These are phyloP conservation scores for Trichomonas tenax DNA, from an alignment of 208 protist species.

Conservation along the genomic window DNA sequence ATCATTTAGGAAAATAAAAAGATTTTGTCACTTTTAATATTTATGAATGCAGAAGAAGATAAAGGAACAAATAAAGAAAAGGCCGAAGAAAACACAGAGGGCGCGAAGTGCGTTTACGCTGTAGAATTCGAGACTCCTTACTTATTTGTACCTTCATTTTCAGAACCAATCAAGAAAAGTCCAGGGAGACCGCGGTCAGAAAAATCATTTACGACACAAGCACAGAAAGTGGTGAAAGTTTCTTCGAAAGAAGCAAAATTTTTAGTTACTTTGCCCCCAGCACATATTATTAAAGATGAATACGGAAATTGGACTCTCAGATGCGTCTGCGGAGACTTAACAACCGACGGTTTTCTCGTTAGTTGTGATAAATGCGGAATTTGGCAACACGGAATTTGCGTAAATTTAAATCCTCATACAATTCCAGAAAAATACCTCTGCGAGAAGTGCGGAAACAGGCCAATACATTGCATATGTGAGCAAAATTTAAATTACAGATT, in stretches of 20 bases:
- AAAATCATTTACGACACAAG: not conserved
- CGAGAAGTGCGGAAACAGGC: not conserved
- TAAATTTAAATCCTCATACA: not conserved
- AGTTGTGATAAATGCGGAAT: conserved; percentile 18
- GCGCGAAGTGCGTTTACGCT: not conserved
- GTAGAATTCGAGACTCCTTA: not conserved
- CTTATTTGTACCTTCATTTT: not conserved
- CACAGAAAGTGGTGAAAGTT: not conserved
- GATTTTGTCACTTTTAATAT: not conserved
- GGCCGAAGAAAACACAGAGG: not conserved
- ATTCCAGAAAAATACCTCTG: conserved; percentile 1
- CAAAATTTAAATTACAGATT: conserved; percentile 8
- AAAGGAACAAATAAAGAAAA: not conserved
- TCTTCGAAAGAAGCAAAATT: not conserved
- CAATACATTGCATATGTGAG: not conserved
- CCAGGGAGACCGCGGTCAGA: not conserved
- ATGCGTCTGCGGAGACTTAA: not conserved
- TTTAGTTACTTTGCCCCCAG: not conserved
- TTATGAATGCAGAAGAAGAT: not conserved
- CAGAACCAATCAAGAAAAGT: not conserved
- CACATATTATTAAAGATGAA: not conserved
- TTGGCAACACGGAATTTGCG: conserved; percentile 4
- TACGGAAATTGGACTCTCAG: not conserved
- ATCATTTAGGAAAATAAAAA: too few species aligned
- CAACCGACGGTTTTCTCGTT: not conserved